Evolutionary conservation across 176 grass and related monocot species (phyloP), one percentile per base, ranked within the genome.

Genomic region (Pontederia crassipes): DNA sequence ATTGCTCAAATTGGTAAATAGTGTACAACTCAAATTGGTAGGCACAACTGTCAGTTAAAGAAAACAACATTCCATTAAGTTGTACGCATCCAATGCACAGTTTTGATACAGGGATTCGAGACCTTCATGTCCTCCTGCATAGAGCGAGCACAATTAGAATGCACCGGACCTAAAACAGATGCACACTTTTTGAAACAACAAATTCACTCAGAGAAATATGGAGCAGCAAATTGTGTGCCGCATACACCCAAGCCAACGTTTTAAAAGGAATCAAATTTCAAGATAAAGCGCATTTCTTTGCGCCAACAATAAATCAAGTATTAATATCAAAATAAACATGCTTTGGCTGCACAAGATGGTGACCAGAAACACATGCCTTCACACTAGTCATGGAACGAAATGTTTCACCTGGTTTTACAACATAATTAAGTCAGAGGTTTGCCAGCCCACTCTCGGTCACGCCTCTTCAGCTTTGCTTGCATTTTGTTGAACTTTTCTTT

Each of bases 401-500:
- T 62, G 27, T 58, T 58, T 60, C 29, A 71, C 77, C 24, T 80
- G 50, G 45, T 26, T 32, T 12, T 60, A 54, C 5, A 24, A 47
- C 20, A 28, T 26, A 64, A 65, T 90, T 79, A 97, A 28, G 84
- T 97, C 16, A 97, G 84, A 88, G 92, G 91, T 91, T 80, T 89
- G 62, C 92, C 92, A 61, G 92, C 92, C 92, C 92, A 97, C 78
- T 97, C 92, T 7, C 87, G 84, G 5, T 85, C 76, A 26, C 84
- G 75, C 69, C 72, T 72, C 77, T 91, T 97, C 50, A 87, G 63
- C 71, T 97, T 97, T 20, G 92, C 92, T 69, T 97, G 84, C 83
- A 83, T 83, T 79, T 84, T 97, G 53, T 97, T 91, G 49, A 97
- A 97, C 59, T 97, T 97, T 69, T 97, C 76, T 82, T 97, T 97